These are phyloP conservation scores for Trichoderma pleuroti DNA, from an alignment of 2,329 filamentous ascomycete species.

Conservation along the genomic window DNA sequence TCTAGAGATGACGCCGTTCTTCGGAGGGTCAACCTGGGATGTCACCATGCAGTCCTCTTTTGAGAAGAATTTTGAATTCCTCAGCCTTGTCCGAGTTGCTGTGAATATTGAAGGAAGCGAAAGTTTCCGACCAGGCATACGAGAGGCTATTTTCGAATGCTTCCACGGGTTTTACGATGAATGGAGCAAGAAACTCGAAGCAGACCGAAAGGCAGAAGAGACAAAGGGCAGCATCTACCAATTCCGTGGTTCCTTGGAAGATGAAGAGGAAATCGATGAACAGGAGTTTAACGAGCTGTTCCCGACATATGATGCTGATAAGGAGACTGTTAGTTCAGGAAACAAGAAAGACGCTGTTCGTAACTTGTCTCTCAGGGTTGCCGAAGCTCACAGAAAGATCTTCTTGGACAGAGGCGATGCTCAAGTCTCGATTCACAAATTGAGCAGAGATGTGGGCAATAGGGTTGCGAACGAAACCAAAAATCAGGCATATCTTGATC, in stretches of 20 bases:
- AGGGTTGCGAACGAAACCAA: conserved; percentile 32
- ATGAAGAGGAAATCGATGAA: conserved; percentile 70
- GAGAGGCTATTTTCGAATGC: conserved; percentile 58
- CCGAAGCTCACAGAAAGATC: conserved; percentile 56
- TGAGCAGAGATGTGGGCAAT: conserved; percentile 44
- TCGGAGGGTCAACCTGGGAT: conserved; percentile 45
- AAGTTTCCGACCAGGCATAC: conserved; percentile 40
- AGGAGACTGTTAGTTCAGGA: conserved; percentile 32
- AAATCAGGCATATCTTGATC: conserved; percentile 30
- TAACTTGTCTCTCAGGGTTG: conserved; percentile 57
- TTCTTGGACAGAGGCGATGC: conserved; percentile 45
- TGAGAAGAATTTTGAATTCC: conserved; percentile 41
- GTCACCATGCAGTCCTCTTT: conserved; percentile 23
- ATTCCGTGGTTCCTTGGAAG: conserved; percentile 73
- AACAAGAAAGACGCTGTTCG: conserved; percentile 44
- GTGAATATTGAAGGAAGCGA: conserved; percentile 47
- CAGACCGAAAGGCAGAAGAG: conserved; percentile 72
- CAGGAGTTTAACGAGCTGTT: conserved; percentile 79
- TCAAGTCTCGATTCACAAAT: conserved; percentile 40
- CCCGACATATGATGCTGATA: conserved; percentile 63
- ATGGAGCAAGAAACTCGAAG: conserved; percentile 74
- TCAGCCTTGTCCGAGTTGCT: conserved; percentile 34
- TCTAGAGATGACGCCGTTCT: conserved; percentile 51
- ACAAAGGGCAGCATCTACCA: conserved; percentile 75
- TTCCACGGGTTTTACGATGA: conserved; percentile 72